These are phyloP conservation scores for Rosa rugosa DNA, from an alignment of 306 rosid species.

Conservation along the genomic window DNA sequence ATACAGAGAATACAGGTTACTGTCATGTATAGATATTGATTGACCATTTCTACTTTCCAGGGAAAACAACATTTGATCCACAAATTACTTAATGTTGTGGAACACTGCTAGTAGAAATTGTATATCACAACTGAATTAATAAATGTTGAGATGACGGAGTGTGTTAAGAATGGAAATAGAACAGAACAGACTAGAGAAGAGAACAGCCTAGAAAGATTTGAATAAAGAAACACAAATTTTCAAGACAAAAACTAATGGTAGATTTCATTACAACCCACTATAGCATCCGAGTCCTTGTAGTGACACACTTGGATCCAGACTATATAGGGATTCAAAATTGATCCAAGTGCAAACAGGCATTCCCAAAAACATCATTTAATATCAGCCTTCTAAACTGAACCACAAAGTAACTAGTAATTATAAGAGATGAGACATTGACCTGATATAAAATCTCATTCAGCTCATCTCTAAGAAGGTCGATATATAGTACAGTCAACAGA, in stretches of 20 bases:
- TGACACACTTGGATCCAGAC: not conserved
- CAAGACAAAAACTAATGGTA: no score
- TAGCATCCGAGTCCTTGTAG: not conserved
- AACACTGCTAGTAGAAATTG: no score
- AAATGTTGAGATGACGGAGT: no score
- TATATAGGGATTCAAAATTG: not conserved
- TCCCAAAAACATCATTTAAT: slow-evolving; percentile 6
- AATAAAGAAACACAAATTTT: no score
- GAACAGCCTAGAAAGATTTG: no score
- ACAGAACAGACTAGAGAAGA: no score
- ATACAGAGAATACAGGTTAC: not conserved
- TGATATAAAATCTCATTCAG: slow-evolving; percentile 83
- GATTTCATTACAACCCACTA: not conserved
- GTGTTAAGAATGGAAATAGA: no score
- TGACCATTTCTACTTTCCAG: no score
- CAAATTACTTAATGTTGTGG: no score
- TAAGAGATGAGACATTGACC: slow-evolving; percentile 54
- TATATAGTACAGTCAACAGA: slow-evolving; percentile 68
- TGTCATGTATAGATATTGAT: no score
- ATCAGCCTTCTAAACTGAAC: not conserved
- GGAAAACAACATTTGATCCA: no score
- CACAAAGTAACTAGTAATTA: not conserved
- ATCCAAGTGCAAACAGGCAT: not conserved
- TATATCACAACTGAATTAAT: no score
- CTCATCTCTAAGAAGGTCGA: slow-evolving; percentile 80